Conservation (phyloP, 805 yeast genomes). For the Clavispora fructus region DNA sequence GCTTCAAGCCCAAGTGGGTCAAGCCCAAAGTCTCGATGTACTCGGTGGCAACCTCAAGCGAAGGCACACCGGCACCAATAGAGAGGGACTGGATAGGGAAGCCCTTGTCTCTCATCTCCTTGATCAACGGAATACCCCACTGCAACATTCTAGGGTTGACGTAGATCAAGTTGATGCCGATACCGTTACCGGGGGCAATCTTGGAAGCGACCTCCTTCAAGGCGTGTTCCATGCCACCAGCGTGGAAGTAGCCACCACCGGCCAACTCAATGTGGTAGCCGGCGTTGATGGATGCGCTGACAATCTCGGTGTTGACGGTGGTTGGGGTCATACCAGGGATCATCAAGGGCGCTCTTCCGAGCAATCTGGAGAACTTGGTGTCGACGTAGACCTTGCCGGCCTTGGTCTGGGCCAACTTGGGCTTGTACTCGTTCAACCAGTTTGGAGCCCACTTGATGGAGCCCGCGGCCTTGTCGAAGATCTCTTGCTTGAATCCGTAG, state of each 20-base stretch:
- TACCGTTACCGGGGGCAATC: slow-evolving; percentile 80
- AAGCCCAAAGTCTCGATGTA: slow-evolving; percentile 89
- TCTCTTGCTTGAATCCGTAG: slow-evolving; percentile 92
- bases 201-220: slow-evolving; percentile 62
- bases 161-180: slow-evolving; percentile 87
- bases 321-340: slow-evolving; percentile 99
- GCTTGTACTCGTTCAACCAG: slow-evolving; percentile 87
- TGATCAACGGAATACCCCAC: slow-evolving; percentile 97
- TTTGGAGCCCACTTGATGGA: slow-evolving; percentile 78
- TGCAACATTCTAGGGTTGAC: slow-evolving; percentile 97
- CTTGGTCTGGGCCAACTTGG: slow-evolving; percentile 71
- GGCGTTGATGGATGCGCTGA: slow-evolving; percentile 88
- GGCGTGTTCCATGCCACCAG: slow-evolving; percentile 67
- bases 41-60: slow-evolving; percentile 94
- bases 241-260: slow-evolving; percentile 96
- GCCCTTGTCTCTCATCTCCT: slow-evolving; percentile 81
- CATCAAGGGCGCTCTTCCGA: slow-evolving; percentile 94
- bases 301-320: slow-evolving; percentile 90
- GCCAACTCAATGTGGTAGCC: slow-evolving; percentile 98
- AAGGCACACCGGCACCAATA: slow-evolving; percentile 99
- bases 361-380: slow-evolving; percentile 86
- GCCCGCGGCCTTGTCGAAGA: slow-evolving; percentile 64
- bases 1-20: slow-evolving; percentile 93
- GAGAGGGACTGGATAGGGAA: slow-evolving; percentile 95
- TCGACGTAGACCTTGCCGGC: slow-evolving; percentile 75